Evolutionary conservation across 2,329 filamentous ascomycete species (phyloP).

Genomic region (Talaromyces sp.): DNA sequence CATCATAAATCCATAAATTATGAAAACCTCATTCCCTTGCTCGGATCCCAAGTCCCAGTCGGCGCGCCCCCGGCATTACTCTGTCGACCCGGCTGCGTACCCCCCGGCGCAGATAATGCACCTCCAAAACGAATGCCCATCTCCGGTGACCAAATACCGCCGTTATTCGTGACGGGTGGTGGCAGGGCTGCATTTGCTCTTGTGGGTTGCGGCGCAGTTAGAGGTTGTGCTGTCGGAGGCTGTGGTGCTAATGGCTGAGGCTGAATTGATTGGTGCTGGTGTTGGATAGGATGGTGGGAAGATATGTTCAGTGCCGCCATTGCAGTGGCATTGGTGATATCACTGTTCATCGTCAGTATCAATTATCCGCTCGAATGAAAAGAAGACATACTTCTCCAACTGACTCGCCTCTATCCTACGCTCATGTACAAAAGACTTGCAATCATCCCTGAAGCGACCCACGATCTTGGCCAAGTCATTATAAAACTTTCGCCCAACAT

Average conservation of each 20-base stretch:
- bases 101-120: conserved; percentile 13
- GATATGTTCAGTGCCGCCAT: conserved; percentile 56
- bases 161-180: conserved; percentile 49
- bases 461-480: conserved; percentile 91
- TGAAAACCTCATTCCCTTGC: conserved; percentile 18
- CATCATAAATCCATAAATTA: background rate
- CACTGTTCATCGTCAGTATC: conserved; percentile 34
- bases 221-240: conserved; percentile 31
- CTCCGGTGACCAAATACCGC: conserved; percentile 71
- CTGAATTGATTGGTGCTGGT: conserved; percentile 30
- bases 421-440: conserved; percentile 72
- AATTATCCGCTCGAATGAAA: background rate
- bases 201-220: conserved; percentile 48
- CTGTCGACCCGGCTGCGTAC: conserved; percentile 12
- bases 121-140: conserved; percentile 73
- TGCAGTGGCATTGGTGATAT: conserved; percentile 52
- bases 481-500: conserved; percentile 91
- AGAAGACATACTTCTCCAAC: conserved; percentile 63
- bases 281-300: conserved; percentile 37
- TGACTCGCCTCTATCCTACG: conserved; percentile 75
- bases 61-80: background rate
- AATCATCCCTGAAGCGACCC: conserved; percentile 76
- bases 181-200: conserved; percentile 41
- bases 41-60: conserved; percentile 17
- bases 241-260: conserved; percentile 42